Conservation (phyloP, 2,329 filamentous ascomycete genomes). For the Colletotrichum sp. region DNA sequence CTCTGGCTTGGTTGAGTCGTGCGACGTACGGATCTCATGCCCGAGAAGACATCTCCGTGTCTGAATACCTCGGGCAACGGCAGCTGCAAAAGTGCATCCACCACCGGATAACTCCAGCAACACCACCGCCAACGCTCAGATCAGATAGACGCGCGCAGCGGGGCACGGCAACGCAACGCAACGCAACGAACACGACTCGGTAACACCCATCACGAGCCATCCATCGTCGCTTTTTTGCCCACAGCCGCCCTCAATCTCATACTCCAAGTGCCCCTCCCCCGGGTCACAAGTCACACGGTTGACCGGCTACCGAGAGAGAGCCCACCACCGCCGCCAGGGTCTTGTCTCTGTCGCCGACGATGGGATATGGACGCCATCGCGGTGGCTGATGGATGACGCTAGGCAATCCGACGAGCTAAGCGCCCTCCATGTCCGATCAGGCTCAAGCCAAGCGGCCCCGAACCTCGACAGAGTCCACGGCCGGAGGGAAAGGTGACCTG, state of each 20-base stretch:
- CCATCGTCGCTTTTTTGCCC: not conserved
- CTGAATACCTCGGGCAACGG: not conserved
- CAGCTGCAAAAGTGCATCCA: not conserved
- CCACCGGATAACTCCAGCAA: not conserved
- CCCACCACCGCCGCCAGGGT: not conserved
- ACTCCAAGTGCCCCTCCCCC: not conserved
- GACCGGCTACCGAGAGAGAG: not conserved
- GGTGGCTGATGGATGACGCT: constrained; percentile 4
- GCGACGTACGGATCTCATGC: not conserved
- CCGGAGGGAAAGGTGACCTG: not conserved
- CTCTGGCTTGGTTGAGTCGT: not conserved
- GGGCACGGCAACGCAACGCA: not conserved
- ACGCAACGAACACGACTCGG: not conserved
- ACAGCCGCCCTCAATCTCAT: not conserved
- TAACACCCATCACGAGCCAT: not conserved
- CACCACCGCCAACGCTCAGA: not conserved
- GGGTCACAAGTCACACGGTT: not conserved
- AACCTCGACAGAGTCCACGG: not conserved
- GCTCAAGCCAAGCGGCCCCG: not conserved
- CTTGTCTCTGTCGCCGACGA: not conserved
- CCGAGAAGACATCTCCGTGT: not conserved
- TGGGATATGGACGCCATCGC: not conserved
- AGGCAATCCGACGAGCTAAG: constrained; percentile 5
- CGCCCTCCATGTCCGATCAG: constrained; percentile 13
- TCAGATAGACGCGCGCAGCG: not conserved